Conservation (phyloP, 1,284 basidiomycete species). For the Sphaerobolus stellatus region DNA sequence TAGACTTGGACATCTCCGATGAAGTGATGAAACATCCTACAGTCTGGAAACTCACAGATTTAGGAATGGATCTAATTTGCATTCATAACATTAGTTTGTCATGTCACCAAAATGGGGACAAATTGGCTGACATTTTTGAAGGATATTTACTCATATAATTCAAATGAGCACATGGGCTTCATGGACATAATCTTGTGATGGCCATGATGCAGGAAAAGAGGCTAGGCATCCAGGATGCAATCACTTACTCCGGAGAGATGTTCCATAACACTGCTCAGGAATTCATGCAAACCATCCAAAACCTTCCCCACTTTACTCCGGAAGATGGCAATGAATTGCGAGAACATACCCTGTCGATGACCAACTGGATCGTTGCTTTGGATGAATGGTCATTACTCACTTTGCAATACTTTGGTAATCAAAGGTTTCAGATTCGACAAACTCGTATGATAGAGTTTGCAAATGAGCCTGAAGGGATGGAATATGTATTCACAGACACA, state of each 20-base stretch:
- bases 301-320: conserved; percentile 34
- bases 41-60: background rate
- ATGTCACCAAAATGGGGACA: background rate
- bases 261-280: conserved; percentile 26
- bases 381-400: conserved; percentile 43
- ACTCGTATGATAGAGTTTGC: background rate
- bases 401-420: conserved; percentile 40
- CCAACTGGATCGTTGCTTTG: conserved; percentile 43
- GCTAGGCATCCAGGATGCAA: conserved; percentile 32
- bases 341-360: conserved; percentile 38
- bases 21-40: background rate
- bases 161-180: conserved; percentile 30
- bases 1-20: background rate
- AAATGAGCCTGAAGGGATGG: background rate
- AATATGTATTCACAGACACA: too few relatives aligned
- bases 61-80: background rate
- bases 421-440: background rate
- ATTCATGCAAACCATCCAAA: conserved; percentile 27
- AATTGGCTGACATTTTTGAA: conserved; percentile 25
- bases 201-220: conserved; percentile 41
- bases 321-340: conserved; percentile 32
- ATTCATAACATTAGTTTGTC: conserved; percentile 1
- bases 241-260: conserved; percentile 31
- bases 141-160: conserved; percentile 46
- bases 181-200: conserved; percentile 47